Evolutionary conservation across 2,329 filamentous ascomycete genomes (phyloP), one percentile per base, ranked within the genome.

Genomic region (Nothopassalora personata): DNA sequence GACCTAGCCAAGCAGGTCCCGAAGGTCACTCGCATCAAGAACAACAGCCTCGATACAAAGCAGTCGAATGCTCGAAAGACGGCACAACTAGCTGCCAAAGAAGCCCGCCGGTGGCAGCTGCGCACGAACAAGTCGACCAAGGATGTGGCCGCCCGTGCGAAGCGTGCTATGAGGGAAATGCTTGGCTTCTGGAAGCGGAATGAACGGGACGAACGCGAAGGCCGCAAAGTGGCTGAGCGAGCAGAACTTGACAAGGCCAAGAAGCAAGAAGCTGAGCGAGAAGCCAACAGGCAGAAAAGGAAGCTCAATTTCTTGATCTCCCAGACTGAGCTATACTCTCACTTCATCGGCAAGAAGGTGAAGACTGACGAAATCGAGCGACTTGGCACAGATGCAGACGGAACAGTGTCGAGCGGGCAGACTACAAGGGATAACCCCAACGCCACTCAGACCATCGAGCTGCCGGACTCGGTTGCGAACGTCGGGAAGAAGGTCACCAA

Each of bases 251-350:
- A 99, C 73, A 95, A 94, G 70, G 94, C 94, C 18, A 92, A 94
- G 76, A 95, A 93, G 77, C 92, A 93, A 60, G 94, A 99, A 79
- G 94, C 94, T 5, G 94, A 97, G 69, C 91, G 95, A 65, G 94
- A 99, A 83, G 91, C 94, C 15, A 96, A 96, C 68, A 86, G 94
- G 64, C 94, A 99, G 78, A 96, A 96, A 84, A 87, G 94, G 70
- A 99, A 99, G 80, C 89, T 99, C 73, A 97, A 99, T 77, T 99
- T 99, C 82, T 83, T 99, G 64, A 99, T 99, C 74, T 97, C 93
- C 1, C 94, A 99, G 77, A 99, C 94, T 0, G 94, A 99, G 74
- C 83, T 99, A 53, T 99, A 99, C 80, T 97, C 93, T 46, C 94
- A 99, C 81, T 99, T 99, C 76, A 97, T 99, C 69, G 93, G 94